Percentiles rank a stretch among this genome's conserved stretches.
These are phyloP conservation scores for Artemisia argyi DNA, from an alignment of 129 eudicot genomes.

Conservation along the genomic window DNA sequence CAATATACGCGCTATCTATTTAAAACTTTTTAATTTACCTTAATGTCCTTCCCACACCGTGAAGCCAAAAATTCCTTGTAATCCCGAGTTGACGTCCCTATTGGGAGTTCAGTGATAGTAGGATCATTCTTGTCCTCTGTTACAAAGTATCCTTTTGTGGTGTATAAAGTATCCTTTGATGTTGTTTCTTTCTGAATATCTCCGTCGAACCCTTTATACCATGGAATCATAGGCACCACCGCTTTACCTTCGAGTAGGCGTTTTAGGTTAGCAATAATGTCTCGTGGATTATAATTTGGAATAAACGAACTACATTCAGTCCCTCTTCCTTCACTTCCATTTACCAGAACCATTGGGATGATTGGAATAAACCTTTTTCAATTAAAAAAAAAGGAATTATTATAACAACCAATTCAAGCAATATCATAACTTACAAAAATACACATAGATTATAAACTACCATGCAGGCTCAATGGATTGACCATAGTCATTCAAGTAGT, in stretches of 20 bases:
- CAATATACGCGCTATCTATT: too few relatives aligned
- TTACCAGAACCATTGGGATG: constrained; percentile 46
- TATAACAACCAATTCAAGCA: too few relatives aligned
- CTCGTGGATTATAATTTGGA: constrained; percentile 67
- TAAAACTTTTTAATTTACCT: too few relatives aligned
- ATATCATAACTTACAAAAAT: too few relatives aligned
- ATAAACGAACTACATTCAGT: constrained; percentile 59
- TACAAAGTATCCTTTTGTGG: constrained; percentile 40
- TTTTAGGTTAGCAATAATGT: constrained; percentile 59
- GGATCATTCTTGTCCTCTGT: constrained; percentile 39
- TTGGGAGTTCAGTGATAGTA: constrained; percentile 59
- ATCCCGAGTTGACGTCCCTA: constrained; percentile 67
- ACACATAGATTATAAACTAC: constrained; percentile 22
- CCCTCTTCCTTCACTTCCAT: constrained; percentile 79
- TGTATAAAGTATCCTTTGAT: constrained; percentile 33
- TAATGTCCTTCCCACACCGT: constrained; percentile 12
- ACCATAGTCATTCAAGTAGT: constrained; percentile 45
- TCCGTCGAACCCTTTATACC: constrained; percentile 65
- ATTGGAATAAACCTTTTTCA: constrained; percentile 4
- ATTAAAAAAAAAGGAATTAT: too few relatives aligned
- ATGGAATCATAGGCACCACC: constrained; percentile 64
- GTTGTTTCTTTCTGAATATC: constrained; percentile 47
- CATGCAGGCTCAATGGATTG: constrained; percentile 60
- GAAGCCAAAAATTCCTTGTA: constrained; percentile 54
- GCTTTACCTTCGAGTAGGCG: constrained; percentile 49